Evolutionary conservation across 768 basidiomycete species (phyloP), one percentile per base, ranked within the genome.

Genomic region (Mycena rosella): DNA sequence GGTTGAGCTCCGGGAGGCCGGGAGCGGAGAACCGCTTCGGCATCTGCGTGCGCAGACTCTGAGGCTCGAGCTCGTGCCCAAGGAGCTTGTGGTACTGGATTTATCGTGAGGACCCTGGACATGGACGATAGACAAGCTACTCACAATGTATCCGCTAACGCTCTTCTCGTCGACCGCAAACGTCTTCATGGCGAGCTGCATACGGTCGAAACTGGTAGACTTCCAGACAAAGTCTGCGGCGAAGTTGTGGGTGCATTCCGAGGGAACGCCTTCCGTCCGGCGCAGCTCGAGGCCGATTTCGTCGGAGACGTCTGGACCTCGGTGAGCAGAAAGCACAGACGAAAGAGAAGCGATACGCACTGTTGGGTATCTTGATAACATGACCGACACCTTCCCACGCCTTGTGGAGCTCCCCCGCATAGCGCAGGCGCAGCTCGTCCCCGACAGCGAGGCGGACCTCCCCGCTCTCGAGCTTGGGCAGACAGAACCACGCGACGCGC

Each of bases 201-300:
- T 99, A 54, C 98, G 87, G 78, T 99, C 98, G 74, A 99, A 99
- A 78, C 97, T 99, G 1, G 98, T 99, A 6, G 96, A 96, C 80
- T 99, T 99, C 98, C 98, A 99, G 6, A 99, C 97, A 75, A 99
- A 99, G 78, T 99, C 98, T n/a, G 92, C 98, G 0, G 94, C 91
- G 74, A 98, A 99, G 73, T 95, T 94, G 76, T 96, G 95, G 0
- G 95, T 96, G 79, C 95, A 89, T 34, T 99, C 97, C 20, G 91
- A 89, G 7, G 98, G 98, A 9, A 97, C 96, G 18, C 95, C 95
- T 72, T 99, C 97, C 2, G 94, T 90, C 52, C 93, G 85, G 63
- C 96, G 86, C 27, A 99, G 84, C 78, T 99, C 98, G 72, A 99
- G 83, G 2, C 91, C 97, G 78, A 99, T 96, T 81, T 99, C 98